Conservation (phyloP, 768 basidiomycete genomes). For the Pluteus cervinus region DNA sequence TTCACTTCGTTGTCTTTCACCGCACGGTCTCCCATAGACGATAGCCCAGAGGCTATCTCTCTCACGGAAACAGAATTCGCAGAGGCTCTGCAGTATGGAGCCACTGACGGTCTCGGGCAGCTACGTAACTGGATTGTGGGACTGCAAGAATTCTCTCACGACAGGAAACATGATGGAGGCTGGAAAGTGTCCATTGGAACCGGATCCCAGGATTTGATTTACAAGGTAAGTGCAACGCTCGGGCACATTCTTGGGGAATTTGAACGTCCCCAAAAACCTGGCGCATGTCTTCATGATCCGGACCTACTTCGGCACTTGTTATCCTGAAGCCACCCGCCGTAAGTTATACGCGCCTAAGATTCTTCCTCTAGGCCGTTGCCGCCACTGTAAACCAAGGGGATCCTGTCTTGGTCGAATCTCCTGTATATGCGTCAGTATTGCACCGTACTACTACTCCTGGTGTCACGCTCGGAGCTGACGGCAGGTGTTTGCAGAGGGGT, state of each 20-base stretch:
- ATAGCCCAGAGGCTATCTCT: constrained; percentile 35
- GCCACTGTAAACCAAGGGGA: constrained; percentile 77
- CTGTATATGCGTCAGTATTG: constrained; percentile 61
- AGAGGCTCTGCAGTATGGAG: constrained; percentile 69
- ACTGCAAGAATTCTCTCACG: constrained; percentile 68
- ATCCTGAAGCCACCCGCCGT: background rate
- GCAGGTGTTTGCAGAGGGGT: constrained; percentile 3
- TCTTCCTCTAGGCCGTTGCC: constrained; percentile 49
- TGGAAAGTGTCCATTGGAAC: constrained; percentile 78
- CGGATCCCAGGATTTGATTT: constrained; percentile 87
- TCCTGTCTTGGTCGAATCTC: constrained; percentile 74
- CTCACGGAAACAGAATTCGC: constrained; percentile 56
- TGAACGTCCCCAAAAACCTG: too few relatives aligned
- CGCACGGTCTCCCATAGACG: constrained; percentile 43
- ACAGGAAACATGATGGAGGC: constrained; percentile 49
- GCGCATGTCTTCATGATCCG: background rate
- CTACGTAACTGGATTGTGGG: constrained; percentile 64
- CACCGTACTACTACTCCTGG: background rate
- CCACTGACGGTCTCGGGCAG: constrained; percentile 62
- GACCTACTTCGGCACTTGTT: background rate
- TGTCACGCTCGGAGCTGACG: constrained; percentile 13
- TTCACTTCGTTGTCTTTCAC: constrained; percentile 75
- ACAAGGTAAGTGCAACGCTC: constrained; percentile 52
- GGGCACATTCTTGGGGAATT: background rate
- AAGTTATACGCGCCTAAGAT: too few relatives aligned